Evolutionary conservation across 1,139 yeast genomes (phyloP), one percentile per base, ranked within the genome.

Genomic region (Scheffersomyces illinoinensis): DNA sequence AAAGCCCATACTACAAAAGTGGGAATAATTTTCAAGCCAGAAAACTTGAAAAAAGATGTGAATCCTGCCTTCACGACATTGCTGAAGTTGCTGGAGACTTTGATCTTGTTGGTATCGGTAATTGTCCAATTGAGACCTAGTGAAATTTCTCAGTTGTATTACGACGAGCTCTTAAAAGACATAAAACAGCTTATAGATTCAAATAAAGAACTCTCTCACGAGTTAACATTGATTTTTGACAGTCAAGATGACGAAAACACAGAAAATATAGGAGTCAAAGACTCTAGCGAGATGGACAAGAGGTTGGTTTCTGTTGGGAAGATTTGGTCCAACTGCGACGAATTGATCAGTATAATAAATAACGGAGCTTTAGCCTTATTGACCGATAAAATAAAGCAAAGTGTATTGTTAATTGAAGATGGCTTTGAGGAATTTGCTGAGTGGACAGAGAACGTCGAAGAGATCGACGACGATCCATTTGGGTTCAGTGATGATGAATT

Each of bases 1-100:
- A 86, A 82, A 71, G 95, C 97, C 1, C 93, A 90, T 70, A 80
- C 89, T 1, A 91, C 97, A 3, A 91, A 90, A 71, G 78, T 90
- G 3, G 97, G 96, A 5, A 85, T 91, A 50, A 84, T 91, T 1
- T 89, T 87, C 72, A 85, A 87, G 65, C 90, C 93, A 0, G 86
- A 86, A 6, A 82, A 71, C 54, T 64, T 79, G 52, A 78, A 61
- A 62, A 72, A 67, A 59, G 82, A 63, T 66, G 75, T 54, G 4
- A 24, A 74, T 18, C 85, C 91, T 0, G 88, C 90, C 1, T 80
- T 73, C 62, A 76, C 75, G 39, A 87, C 90, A 48, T 64, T 88
- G 12, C 83, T 80, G 59, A 84, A 84, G 51, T 72, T 85, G 51
- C 75, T 84, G 5, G 84, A 83, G 56, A 71, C 79, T 6, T 58